Conservation (phyloP, 1,139 yeast genomes). For the Schizosaccharomyces versatilis region DNA sequence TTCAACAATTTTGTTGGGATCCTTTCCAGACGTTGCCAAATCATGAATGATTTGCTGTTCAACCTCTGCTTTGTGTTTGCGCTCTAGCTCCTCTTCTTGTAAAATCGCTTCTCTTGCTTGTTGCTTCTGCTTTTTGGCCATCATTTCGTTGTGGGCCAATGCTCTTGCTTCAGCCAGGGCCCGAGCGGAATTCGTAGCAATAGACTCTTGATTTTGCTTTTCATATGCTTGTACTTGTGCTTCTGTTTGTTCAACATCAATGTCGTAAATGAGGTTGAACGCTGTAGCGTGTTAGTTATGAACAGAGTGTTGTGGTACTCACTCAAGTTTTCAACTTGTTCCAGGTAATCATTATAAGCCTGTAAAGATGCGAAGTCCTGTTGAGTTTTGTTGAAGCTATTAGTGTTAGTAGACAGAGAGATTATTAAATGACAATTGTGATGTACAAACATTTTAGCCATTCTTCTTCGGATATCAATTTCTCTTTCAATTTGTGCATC, state of each 20-base stretch:
- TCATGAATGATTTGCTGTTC: constrained; percentile 50
- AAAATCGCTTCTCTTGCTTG: constrained; percentile 19
- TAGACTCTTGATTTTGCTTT: constrained; percentile 49
- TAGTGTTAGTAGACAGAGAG: background rate
- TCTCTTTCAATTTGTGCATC: constrained; percentile 77
- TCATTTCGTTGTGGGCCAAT: constrained; percentile 49
- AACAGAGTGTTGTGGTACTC: background rate
- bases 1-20: constrained; percentile 35
- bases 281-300: constrained; percentile 16
- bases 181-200: constrained; percentile 51
- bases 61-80: constrained; percentile 25
- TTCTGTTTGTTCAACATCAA: constrained; percentile 55
- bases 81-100: constrained; percentile 20
- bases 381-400: constrained; percentile 48
- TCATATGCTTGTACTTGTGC: constrained; percentile 48
- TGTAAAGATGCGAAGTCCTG: constrained; percentile 43
- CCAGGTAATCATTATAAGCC: constrained; percentile 56
- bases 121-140: constrained; percentile 25
- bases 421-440: background rate
- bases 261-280: constrained; percentile 48
- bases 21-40: constrained; percentile 33
- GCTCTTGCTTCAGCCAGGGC: constrained; percentile 42
- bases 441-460: constrained; percentile 29
- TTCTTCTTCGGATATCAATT: constrained; percentile 69
- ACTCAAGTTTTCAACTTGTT: constrained; percentile 52